These are phyloP conservation scores for Nigrograna mackinnonii DNA, from an alignment of 2,329 filamentous ascomycete species.

Conservation along the genomic window DNA sequence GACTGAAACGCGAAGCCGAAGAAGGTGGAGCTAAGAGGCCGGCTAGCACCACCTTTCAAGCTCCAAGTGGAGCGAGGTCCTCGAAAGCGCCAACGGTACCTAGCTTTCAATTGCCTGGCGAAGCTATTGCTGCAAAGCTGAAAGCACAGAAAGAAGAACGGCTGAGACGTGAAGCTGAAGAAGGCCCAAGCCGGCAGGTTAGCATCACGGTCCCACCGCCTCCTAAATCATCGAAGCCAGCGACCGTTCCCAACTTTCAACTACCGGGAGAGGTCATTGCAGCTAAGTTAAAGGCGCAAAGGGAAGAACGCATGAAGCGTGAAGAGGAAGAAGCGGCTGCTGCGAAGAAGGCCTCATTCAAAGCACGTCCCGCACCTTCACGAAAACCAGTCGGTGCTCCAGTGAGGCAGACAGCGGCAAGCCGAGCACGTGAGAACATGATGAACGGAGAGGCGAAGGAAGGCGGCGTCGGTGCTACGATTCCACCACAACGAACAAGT, in stretches of 20 bases:
- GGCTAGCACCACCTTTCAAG: background rate
- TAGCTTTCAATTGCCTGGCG: constrained; percentile 57
- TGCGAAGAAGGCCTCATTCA: constrained; percentile 48
- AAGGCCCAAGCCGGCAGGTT: constrained; percentile 9
- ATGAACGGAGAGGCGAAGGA: constrained; percentile 19
- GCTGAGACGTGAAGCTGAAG: constrained; percentile 47
- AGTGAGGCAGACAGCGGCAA: constrained; percentile 52
- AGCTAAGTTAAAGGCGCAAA: constrained; percentile 34
- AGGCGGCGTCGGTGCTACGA: no score
- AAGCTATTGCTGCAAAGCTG: constrained; percentile 48
- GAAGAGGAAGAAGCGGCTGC: constrained; percentile 32
- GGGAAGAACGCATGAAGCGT: constrained; percentile 33
- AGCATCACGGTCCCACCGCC: constrained; percentile 27
- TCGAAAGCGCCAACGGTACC: constrained; percentile 51
- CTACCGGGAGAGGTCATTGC: constrained; percentile 58
- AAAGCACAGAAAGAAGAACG: constrained; percentile 40
- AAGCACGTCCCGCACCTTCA: constrained; percentile 49
- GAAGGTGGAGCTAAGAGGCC: constrained; percentile 14
- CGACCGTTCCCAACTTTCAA: constrained; percentile 55
- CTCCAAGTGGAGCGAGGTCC: constrained; percentile 39
- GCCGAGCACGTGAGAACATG: constrained; percentile 47
- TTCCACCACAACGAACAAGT: constrained; percentile 6
- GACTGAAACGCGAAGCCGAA: constrained; percentile 49
- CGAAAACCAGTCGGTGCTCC: constrained; percentile 32
- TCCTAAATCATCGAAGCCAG: constrained; percentile 43